These are phyloP conservation scores for Paramecium primaurelia DNA, from an alignment of 73 alveolate genomes.

Conservation along the genomic window DNA sequence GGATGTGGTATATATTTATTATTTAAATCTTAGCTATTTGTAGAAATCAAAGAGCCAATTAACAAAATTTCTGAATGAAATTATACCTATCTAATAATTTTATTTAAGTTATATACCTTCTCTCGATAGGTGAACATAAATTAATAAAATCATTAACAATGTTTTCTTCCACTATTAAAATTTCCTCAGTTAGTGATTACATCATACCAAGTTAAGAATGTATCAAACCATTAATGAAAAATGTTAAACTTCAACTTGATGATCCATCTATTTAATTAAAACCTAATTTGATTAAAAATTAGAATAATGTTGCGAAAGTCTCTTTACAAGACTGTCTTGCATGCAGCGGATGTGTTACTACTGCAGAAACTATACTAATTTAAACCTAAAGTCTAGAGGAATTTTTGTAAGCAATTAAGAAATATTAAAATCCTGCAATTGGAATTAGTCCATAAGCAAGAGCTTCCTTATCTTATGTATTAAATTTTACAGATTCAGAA, in stretches of 20 bases:
- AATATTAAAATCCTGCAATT: conserved; percentile 65
- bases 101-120: background rate
- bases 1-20: conserved; percentile 82
- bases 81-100: background rate
- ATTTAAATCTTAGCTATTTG: conserved; percentile 64
- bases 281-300: conserved; percentile 65
- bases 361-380: conserved; percentile 93
- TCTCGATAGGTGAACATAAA: background rate
- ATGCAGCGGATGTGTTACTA: conserved; percentile 96
- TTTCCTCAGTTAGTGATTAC: conserved; percentile 45
- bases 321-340: conserved; percentile 85
- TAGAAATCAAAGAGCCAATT: conserved; percentile 72
- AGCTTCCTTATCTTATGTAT: conserved; percentile 75
- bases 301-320: conserved; percentile 70
- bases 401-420: conserved; percentile 65
- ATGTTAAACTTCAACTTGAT: background rate
- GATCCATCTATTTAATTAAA: background rate
- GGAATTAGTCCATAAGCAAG: conserved; percentile 84
- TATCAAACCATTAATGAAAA: conserved; percentile 28
- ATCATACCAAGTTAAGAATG: conserved; percentile 53
- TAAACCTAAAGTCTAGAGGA: conserved; percentile 82
- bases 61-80: background rate
- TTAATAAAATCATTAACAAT: background rate
- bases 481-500: conserved; percentile 58
- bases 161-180: conserved; percentile 60